Conservation (phyloP, 2,329 filamentous ascomycete genomes). For the Dactylellina haptotyla region DNA sequence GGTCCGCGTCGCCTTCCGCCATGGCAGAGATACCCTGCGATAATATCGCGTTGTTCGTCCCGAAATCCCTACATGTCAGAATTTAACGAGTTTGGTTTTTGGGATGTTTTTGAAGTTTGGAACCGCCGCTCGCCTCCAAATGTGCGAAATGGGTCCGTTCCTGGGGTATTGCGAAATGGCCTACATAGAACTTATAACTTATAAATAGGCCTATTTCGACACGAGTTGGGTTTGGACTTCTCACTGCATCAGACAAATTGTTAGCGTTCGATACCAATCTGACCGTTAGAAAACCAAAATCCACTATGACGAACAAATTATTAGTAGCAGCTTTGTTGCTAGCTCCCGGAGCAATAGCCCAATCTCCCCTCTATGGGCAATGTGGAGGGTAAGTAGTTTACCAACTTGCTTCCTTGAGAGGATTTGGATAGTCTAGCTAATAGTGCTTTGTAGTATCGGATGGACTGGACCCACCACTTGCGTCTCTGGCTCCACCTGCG, state of each 20-base stretch:
- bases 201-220: conserved; percentile 10
- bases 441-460: conserved; percentile 6
- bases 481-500: conserved; percentile 32
- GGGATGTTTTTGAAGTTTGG: conserved; percentile 19
- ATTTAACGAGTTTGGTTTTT: not conserved
- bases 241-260: too few species aligned
- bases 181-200: too few species aligned
- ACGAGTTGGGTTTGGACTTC: not conserved
- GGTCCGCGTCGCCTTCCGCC: not conserved
- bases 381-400: conserved; percentile 40
- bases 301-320: conserved; percentile 23
- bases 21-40: conserved; percentile 5
- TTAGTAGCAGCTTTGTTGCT: conserved; percentile 31
- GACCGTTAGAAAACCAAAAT: too few species aligned
- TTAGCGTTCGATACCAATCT: too few species aligned
- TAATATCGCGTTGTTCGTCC: conserved; percentile 28
- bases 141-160: not conserved
- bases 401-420: not conserved
- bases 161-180: not conserved
- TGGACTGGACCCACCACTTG: conserved; percentile 45
- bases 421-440: conserved; percentile 5
- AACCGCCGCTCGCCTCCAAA: conserved; percentile 15
- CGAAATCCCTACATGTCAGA: conserved; percentile 25
- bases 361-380: conserved; percentile 41
- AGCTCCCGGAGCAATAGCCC: conserved; percentile 16